These are phyloP conservation scores for Sphagnum tenellum DNA, from an alignment of 225 moss, liverwort and hornwort genomes.

Conservation along the genomic window DNA sequence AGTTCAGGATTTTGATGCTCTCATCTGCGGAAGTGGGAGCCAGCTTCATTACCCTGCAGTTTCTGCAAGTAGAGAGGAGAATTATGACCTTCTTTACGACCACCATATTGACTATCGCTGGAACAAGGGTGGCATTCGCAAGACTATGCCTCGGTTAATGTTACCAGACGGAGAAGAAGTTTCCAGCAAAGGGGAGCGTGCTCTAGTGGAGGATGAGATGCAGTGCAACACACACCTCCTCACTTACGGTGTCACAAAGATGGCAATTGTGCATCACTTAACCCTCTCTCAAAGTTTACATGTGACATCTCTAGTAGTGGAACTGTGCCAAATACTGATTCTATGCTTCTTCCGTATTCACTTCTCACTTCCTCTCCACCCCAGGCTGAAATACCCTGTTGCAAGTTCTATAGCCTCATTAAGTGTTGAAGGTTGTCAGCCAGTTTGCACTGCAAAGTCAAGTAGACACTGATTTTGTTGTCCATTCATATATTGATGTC, in stretches of 20 bases:
- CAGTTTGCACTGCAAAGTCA: too few species aligned
- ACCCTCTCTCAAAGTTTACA: not conserved
- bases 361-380: too few species aligned
- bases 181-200: not conserved
- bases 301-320: not conserved
- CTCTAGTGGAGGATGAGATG: conserved; percentile 19
- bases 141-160: conserved; percentile 13
- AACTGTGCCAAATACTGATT: not conserved
- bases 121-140: conserved; percentile 19
- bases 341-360: too few species aligned
- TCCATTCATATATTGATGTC: too few species aligned
- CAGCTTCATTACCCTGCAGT: conserved; percentile 19
- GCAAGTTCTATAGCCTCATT: too few species aligned
- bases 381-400: too few species aligned
- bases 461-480: too few species aligned
- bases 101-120: conserved; percentile 29
- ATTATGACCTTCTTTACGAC: conserved; percentile 19
- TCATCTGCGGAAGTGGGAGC: conserved; percentile 29
- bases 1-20: conserved; percentile 21
- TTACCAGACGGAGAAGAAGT: conserved; percentile 6
- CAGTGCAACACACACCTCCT: conserved; percentile 34
- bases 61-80: not conserved
- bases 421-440: too few species aligned
- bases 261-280: conserved; percentile 9
- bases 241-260: conserved; percentile 23